Evolutionary conservation across 345 rosid species (phyloP).

Genomic region (Eucalyptus decipiens): DNA sequence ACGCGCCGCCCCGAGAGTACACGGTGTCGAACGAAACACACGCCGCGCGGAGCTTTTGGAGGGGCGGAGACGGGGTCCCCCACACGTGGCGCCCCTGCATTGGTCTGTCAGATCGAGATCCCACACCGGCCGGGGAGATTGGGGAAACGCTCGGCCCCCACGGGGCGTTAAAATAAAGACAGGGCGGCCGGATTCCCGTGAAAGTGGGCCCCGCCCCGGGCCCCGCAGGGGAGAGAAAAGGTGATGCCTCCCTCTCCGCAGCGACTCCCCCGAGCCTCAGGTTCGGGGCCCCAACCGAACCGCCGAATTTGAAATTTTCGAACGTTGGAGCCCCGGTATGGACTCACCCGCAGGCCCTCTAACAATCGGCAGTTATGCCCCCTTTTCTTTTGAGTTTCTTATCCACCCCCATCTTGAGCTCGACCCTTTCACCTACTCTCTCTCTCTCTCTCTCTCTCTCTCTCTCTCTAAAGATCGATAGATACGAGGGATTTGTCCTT

Average conservation of each 20-base stretch:
- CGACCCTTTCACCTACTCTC: not conserved
- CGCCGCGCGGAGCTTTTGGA: not conserved
- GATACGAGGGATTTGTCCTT: not conserved
- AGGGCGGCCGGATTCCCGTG: constrained; percentile 17
- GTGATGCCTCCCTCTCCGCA: not conserved
- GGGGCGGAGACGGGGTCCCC: not conserved
- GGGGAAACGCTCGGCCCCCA: not conserved
- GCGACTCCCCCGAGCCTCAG: not conserved
- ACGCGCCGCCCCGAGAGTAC: not conserved
- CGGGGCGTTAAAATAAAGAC: not conserved
- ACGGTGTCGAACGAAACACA: not conserved
- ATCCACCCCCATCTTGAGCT: not conserved
- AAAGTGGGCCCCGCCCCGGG: constrained; percentile 3
- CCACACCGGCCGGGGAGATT: not conserved
- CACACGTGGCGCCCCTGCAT: not conserved
- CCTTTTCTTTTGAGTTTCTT: not conserved
- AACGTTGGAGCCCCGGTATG: not conserved
- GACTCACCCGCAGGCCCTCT: not conserved
- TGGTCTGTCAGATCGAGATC: not conserved
- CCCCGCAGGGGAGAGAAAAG: not conserved
- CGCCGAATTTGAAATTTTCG: not conserved
- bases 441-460: not conserved
- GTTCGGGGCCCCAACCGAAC: not conserved
- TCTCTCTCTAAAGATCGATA: not conserved
- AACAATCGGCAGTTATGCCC: not conserved